Base-by-base conservation (phyloP, 139 green algal species). In the Deuterostichococcus epilithicus region DNA sequence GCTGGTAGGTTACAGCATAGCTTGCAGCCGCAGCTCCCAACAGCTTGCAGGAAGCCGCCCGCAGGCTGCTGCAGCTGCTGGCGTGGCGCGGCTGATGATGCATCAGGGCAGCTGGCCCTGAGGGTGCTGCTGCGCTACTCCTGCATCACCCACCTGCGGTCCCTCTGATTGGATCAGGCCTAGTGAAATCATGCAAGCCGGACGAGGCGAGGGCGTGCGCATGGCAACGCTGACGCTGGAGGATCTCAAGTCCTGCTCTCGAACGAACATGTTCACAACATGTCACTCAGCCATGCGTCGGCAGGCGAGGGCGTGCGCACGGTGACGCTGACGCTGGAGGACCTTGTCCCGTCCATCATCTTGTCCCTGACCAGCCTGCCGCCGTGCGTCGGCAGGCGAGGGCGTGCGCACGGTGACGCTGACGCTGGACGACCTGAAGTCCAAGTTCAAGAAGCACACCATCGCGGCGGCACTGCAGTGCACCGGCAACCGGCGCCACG, bases 391-490 rank as follows among this genome's bases (percentile, higher is more conserved):
- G 84, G 87, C 52, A 60, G 90, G 90, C 32, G 86, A 93, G 38
- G 91, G 90, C 34, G 28, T 91, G 58, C 79, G 83, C 70, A 68
- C 75, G 13, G 59, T 93, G 63, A 73, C 86, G 70, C 78, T 97
- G 68, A 83, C 80, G 1, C 79, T 97, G 70, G 78, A 90, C 2
- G 85, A 94, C 58, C 84, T 97, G 38, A 84, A 90, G 71, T 79
- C 84, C 26, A 80, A 86, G 25, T 96, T 96, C 81, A 89, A 88
- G 52, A 90, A 91, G 79, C 86, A 92, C 84, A 87, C 77, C 5
- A 68, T 97, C 23, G 77, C 86, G 0, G 89, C 91, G 44, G 93
- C 89, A 0, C 47, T 97, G 69, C 88, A 97, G 84, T 97, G 93
- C 82, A 76, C 87, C 68, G 93, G 93, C 76, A 98, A 97, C 86